Percentiles rank a stretch among this genome's conserved stretches.
Conservation (phyloP, 2,329 filamentous ascomycete species). For the Keithomyces neogunnii region DNA sequence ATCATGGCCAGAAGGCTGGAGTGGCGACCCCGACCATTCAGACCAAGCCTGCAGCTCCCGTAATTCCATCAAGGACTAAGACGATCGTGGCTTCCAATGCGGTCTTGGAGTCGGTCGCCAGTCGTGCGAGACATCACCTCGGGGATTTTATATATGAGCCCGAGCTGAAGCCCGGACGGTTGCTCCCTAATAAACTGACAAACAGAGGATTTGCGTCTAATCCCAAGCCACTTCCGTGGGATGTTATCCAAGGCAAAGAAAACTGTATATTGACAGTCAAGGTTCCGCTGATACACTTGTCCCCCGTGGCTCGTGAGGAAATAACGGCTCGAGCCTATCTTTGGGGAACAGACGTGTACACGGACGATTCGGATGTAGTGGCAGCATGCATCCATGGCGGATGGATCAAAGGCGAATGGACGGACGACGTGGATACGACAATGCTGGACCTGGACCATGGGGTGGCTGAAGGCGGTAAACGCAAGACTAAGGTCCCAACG, state of each 20-base stretch:
- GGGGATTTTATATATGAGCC: slow-evolving; percentile 78
- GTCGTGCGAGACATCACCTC: slow-evolving; percentile 68
- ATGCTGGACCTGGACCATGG: slow-evolving; percentile 51
- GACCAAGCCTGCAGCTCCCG: slow-evolving; percentile 17
- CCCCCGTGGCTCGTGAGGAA: slow-evolving; percentile 62
- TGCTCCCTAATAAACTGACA: slow-evolving; percentile 31
- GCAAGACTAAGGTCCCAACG: slow-evolving; percentile 21
- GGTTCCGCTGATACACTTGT: slow-evolving; percentile 71
- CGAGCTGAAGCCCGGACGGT: slow-evolving; percentile 45
- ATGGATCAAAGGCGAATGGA: slow-evolving; percentile 86
- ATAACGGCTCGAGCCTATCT: slow-evolving; percentile 73
- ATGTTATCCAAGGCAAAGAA: slow-evolving; percentile 62
- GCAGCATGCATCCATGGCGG: slow-evolving; percentile 90
- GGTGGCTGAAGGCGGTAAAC: slow-evolving; percentile 15
- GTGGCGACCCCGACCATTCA: slow-evolving; percentile 15
- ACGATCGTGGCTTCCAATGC: slow-evolving; percentile 59
- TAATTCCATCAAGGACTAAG: slow-evolving; percentile 50
- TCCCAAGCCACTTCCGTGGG: slow-evolving; percentile 67
- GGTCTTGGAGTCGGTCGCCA: slow-evolving; percentile 62
- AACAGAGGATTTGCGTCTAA: slow-evolving; percentile 41
- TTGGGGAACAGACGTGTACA: slow-evolving; percentile 93
- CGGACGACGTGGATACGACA: slow-evolving; percentile 62
- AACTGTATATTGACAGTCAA: slow-evolving; percentile 90
- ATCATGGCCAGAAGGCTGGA: slow-evolving; percentile 26
- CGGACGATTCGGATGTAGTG: slow-evolving; percentile 88